phyloP scores from a whole-genome alignment of 2,329 filamentous ascomycete genomes.

The Aspergillus fumigatiaffinis region DNA sequence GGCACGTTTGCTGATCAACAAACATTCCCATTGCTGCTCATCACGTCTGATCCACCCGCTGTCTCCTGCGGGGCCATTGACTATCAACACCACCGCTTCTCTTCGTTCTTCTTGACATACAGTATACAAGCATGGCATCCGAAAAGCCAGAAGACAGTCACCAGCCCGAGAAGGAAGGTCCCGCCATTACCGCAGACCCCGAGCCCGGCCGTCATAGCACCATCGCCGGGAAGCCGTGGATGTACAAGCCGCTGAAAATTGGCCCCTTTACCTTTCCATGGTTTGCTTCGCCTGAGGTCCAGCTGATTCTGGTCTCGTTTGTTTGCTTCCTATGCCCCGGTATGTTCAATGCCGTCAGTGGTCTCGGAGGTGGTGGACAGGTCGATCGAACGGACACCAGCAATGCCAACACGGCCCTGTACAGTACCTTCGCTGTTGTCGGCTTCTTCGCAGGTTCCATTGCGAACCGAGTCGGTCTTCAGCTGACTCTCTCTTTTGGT shows the following conservation, averaged over 20 bases:
- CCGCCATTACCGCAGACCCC: slow-evolving; percentile 17
- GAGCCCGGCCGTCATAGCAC: slow-evolving; percentile 18
- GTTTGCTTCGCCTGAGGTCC: slow-evolving; percentile 70
- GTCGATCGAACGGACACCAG: slow-evolving; percentile 57
- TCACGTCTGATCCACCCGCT: background rate
- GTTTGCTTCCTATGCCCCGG: slow-evolving; percentile 70
- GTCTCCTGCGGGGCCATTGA: background rate
- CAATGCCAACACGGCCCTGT: slow-evolving; percentile 66
- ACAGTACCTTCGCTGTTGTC: slow-evolving; percentile 66
- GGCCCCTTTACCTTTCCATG: slow-evolving; percentile 55
- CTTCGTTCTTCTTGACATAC: background rate
- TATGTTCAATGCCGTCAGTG: slow-evolving; percentile 67
- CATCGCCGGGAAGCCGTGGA: slow-evolving; percentile 52
- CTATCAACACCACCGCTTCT: background rate
- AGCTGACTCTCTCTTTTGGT: slow-evolving; percentile 42
- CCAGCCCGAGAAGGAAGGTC: slow-evolving; percentile 13
- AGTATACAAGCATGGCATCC: slow-evolving; percentile 6
- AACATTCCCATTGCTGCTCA: background rate
- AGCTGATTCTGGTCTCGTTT: slow-evolving; percentile 67
- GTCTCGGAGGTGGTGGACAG: slow-evolving; percentile 63
- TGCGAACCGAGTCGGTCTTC: slow-evolving; percentile 43
- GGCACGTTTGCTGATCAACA: background rate
- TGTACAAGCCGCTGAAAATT: slow-evolving; percentile 61
- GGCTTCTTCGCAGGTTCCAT: slow-evolving; percentile 59
- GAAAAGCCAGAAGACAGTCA: slow-evolving; percentile 8